phyloP scores from a whole-genome alignment of 306 rosid genomes.

The Fragaria nilgerrensis region DNA sequence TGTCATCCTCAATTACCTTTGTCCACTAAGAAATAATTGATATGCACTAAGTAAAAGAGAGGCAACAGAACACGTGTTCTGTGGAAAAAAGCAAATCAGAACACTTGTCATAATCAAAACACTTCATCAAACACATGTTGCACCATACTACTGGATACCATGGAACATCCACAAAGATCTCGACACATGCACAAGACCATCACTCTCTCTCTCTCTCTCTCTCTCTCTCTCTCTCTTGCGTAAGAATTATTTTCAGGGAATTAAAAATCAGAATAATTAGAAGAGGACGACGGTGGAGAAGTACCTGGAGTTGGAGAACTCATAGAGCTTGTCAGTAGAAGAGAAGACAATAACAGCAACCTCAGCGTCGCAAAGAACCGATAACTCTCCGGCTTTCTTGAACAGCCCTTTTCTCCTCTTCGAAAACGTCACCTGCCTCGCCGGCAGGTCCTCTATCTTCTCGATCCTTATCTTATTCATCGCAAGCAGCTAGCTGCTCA shows the following conservation, averaged over 20 bases:
- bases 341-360: conserved; percentile 42
- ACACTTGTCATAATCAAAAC: not conserved
- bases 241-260: not conserved
- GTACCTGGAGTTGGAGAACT: conserved; percentile 33
- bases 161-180: not conserved
- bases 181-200: not conserved
- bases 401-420: conserved; percentile 44
- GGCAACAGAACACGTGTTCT: not conserved
- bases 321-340: conserved; percentile 41
- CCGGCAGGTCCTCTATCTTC: conserved; percentile 41
- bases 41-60: too few species aligned
- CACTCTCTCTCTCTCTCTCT: too few species aligned
- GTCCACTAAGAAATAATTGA: not conserved
- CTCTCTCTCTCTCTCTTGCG: not conserved
- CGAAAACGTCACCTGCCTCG: conserved; percentile 45
- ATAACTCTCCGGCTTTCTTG: conserved; percentile 46
- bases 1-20: not conserved
- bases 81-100: not conserved
- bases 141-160: not conserved
- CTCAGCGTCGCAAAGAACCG: conserved; percentile 44
- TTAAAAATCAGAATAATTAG: not conserved
- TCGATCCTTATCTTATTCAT: conserved; percentile 39
- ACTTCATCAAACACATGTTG: not conserved
- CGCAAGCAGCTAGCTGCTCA: conserved; percentile 4
- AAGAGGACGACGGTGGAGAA: not conserved